Evolutionary conservation across 2,329 filamentous ascomycete genomes (phyloP).

Genomic region (Orbilia ellipsospora): DNA sequence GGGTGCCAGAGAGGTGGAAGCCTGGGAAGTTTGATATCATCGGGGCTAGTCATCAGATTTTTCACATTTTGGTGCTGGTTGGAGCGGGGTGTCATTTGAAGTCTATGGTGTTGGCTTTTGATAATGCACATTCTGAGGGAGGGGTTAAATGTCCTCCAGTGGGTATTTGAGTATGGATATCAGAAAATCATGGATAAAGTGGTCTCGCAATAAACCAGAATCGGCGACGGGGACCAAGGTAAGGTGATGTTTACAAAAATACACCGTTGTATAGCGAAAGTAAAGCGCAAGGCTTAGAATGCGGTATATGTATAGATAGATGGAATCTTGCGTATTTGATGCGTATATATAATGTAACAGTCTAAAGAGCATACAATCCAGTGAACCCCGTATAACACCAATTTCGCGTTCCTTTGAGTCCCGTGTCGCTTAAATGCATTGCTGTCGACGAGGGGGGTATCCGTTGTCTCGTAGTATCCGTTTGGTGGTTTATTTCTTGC

Average conservation of each 20-base stretch:
- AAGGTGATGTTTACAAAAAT: neutral
- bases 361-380: slow-evolving; percentile 45
- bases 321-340: slow-evolving; percentile 17
- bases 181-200: no score
- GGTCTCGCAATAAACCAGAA: no score
- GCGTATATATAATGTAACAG: slow-evolving; percentile 22
- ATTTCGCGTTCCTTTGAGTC: slow-evolving; percentile 25
- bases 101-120: slow-evolving; percentile 84
- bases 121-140: slow-evolving; percentile 75
- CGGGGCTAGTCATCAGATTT: slow-evolving; percentile 95
- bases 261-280: neutral
- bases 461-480: neutral
- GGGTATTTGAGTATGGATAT: no score
- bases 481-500: slow-evolving; percentile 57
- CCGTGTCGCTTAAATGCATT: slow-evolving; percentile 21
- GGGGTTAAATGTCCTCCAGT: slow-evolving; percentile 2
- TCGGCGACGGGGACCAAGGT: no score
- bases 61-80: slow-evolving; percentile 86
- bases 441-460: slow-evolving; percentile 6
- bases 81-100: slow-evolving; percentile 84
- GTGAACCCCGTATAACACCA: slow-evolving; percentile 51
- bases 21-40: slow-evolving; percentile 88
- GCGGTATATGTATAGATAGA: slow-evolving; percentile 15
- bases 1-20: slow-evolving; percentile 82
- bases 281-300: neutral